Conservation (phyloP, 1,284 basidiomycete genomes). For the Cryptococcus wingfieldii region DNA sequence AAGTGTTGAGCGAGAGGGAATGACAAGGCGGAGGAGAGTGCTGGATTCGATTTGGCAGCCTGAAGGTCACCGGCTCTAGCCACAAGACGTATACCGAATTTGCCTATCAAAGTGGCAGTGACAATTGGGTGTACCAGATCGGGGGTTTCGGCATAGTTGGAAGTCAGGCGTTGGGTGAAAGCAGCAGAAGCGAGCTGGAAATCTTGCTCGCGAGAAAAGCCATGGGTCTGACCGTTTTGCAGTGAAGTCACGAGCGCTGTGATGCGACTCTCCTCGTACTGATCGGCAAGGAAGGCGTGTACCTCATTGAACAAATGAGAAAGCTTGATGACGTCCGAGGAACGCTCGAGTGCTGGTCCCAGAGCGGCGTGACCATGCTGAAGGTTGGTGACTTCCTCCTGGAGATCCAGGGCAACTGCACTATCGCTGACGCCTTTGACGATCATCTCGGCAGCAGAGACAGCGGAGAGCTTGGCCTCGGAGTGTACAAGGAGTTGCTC, state of each 20-base stretch:
- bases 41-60: slow-evolving; percentile 5
- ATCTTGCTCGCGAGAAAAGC: slow-evolving; percentile 40
- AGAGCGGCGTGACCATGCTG: slow-evolving; percentile 31
- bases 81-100: slow-evolving; percentile 64
- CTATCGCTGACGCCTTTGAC: slow-evolving; percentile 62
- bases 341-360: slow-evolving; percentile 39
- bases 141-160: slow-evolving; percentile 52
- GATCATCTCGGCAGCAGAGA: slow-evolving; percentile 58
- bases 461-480: slow-evolving; percentile 57
- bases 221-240: slow-evolving; percentile 18
- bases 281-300: slow-evolving; percentile 57
- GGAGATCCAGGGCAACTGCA: slow-evolving; percentile 48
- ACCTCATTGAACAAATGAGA: slow-evolving; percentile 80
- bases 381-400: slow-evolving; percentile 40
- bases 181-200: slow-evolving; percentile 50
- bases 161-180: slow-evolving; percentile 51
- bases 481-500: slow-evolving; percentile 54
- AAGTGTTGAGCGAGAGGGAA: slow-evolving; percentile 28
- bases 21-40: slow-evolving; percentile 7
- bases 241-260: slow-evolving; percentile 36
- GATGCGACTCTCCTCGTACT: slow-evolving; percentile 31
- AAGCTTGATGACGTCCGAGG: slow-evolving; percentile 58
- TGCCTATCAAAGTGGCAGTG: slow-evolving; percentile 61
- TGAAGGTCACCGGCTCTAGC: slow-evolving; percentile 10
- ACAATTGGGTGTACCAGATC: slow-evolving; percentile 69